A percentile compares a stretch with the other conserved stretches of the same genome.
These are phyloP conservation scores for Geosmithia morbida DNA, from an alignment of 2,329 filamentous ascomycete genomes.

Conservation along the genomic window DNA sequence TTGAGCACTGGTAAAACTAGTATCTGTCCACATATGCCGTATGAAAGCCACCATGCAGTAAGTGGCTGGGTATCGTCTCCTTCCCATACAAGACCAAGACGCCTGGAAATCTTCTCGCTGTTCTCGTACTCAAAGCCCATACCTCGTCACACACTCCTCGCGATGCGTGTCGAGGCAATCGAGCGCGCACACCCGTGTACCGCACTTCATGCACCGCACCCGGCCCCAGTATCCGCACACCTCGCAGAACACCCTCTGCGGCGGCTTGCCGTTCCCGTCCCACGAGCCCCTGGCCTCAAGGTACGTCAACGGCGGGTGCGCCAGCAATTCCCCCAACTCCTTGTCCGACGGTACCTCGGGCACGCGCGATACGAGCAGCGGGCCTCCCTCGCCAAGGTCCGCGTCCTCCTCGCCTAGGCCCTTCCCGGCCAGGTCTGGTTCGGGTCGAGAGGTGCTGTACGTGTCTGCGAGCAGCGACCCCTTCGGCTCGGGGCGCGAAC, in stretches of 20 bases:
- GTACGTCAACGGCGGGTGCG: conserved; percentile 52
- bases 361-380: conserved; percentile 42
- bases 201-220: conserved; percentile 64
- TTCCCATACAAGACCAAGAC: conserved; percentile 7
- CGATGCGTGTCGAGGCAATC: conserved; percentile 60
- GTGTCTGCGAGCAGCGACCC: conserved; percentile 19
- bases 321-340: conserved; percentile 50
- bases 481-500: too few species aligned
- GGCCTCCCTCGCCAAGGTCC: conserved; percentile 35
- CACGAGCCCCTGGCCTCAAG: conserved; percentile 41
- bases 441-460: conserved; percentile 4
- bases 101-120: conserved; percentile 1
- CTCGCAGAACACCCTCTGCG: conserved; percentile 55
- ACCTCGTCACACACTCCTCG: conserved; percentile 55
- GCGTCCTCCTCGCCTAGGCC: conserved; percentile 15
- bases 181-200: conserved; percentile 61
- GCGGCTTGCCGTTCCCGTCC: conserved; percentile 17
- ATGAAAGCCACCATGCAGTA: background rate
- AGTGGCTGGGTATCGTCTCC: background rate
- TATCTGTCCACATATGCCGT: background rate
- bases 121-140: conserved; percentile 26
- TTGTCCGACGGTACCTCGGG: conserved; percentile 42
- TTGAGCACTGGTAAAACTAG: too few species aligned
- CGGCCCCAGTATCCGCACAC: conserved; percentile 74
- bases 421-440: conserved; percentile 1